phyloP scores from a whole-genome alignment of 768 basidiomycete genomes.

The Lactarius psammicola region DNA sequence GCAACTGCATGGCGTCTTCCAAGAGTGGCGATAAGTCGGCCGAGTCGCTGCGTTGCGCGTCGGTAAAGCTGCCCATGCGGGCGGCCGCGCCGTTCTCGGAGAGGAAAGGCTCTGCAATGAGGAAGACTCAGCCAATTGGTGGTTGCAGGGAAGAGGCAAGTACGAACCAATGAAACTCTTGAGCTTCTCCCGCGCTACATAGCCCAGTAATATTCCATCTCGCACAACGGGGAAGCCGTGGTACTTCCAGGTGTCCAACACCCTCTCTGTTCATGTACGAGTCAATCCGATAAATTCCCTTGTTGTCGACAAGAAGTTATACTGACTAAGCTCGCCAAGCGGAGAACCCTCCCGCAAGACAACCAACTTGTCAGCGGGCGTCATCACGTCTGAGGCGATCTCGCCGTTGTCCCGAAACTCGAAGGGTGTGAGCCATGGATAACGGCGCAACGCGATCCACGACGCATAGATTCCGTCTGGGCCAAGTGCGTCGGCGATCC shows the following conservation, averaged over 20 bases:
- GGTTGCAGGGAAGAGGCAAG: neutral
- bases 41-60: neutral
- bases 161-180: constrained; percentile 37
- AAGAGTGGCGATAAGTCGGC: constrained; percentile 38
- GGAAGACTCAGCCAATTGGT: constrained; percentile 16
- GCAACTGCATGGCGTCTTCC: constrained; percentile 55
- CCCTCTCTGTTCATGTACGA: constrained; percentile 34
- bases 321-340: constrained; percentile 49
- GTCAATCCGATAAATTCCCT: neutral
- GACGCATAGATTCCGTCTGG: constrained; percentile 68
- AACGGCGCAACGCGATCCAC: constrained; percentile 70
- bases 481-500: constrained; percentile 70
- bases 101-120: constrained; percentile 10
- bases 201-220: constrained; percentile 54
- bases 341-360: constrained; percentile 42
- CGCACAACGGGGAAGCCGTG: constrained; percentile 67
- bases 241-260: constrained; percentile 47
- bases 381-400: constrained; percentile 62
- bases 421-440: constrained; percentile 66
- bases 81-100: constrained; percentile 11
- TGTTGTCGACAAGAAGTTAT: neutral
- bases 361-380: constrained; percentile 47
- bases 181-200: constrained; percentile 57
- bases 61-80: constrained; percentile 14
- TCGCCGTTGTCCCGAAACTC: constrained; percentile 66